Percentiles rank a stretch among this genome's conserved stretches.
These are phyloP conservation scores for Bassia scoparia DNA, from an alignment of 148 eudicot genomes.

Conservation along the genomic window DNA sequence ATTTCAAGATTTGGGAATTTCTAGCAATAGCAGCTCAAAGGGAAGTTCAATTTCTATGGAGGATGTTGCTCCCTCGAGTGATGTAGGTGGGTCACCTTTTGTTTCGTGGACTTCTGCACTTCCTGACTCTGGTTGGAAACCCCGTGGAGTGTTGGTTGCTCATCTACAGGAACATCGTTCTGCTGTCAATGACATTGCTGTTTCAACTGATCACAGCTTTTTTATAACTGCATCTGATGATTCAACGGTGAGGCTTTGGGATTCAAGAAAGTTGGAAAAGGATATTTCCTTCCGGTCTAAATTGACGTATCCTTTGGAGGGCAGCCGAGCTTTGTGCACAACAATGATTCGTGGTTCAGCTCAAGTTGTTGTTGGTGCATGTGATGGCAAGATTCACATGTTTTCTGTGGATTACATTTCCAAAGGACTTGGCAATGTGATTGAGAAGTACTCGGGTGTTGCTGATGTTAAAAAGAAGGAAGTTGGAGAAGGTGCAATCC, in stretches of 20 bases:
- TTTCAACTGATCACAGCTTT: slow-evolving; percentile 78
- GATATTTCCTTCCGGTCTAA: slow-evolving; percentile 96
- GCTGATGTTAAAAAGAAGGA: slow-evolving; percentile 70
- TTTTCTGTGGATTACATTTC: slow-evolving; percentile 89
- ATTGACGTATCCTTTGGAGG: slow-evolving; percentile 82
- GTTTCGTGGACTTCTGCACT: slow-evolving; percentile 53
- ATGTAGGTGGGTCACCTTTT: slow-evolving; percentile 48
- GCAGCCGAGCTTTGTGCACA: slow-evolving; percentile 74
- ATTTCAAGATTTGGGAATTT: slow-evolving; percentile 61
- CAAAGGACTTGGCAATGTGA: slow-evolving; percentile 77
- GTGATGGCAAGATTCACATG: slow-evolving; percentile 80
- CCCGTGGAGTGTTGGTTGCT: slow-evolving; percentile 96
- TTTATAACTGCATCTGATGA: slow-evolving; percentile 97
- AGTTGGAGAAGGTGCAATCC: slow-evolving; percentile 80
- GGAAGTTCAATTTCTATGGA: slow-evolving; percentile 46
- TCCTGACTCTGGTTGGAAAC: slow-evolving; percentile 96
- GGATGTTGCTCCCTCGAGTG: slow-evolving; percentile 46
- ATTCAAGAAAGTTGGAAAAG: slow-evolving; percentile 87
- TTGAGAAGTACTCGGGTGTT: slow-evolving; percentile 89
- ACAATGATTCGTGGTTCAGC: slow-evolving; percentile 73
- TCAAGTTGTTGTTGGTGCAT: slow-evolving; percentile 83
- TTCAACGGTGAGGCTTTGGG: slow-evolving; percentile 98
- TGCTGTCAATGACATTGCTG: slow-evolving; percentile 86
- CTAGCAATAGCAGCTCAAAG: slow-evolving; percentile 44
- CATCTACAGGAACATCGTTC: slow-evolving; percentile 96